Conservation (phyloP, 2,329 filamentous ascomycete species). For the Claviceps humidiphila region DNA sequence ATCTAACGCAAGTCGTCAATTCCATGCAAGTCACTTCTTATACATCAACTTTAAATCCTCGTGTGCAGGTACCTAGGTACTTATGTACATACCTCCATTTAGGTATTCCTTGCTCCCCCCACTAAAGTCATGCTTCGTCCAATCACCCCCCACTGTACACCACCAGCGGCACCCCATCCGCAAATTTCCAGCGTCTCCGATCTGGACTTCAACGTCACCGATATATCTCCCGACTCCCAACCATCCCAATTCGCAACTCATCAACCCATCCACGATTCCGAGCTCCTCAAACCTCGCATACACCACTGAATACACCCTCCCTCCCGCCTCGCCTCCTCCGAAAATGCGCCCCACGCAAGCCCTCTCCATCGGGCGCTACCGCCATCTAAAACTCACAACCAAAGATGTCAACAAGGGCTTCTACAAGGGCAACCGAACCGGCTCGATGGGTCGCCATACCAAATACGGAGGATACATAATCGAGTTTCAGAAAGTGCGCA, state of each 20-base stretch:
- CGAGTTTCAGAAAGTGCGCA: constrained; percentile 79
- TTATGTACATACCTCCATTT: too few species aligned
- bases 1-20: too few species aligned
- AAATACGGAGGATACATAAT: constrained; percentile 74
- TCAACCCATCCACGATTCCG: too few species aligned
- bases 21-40: too few species aligned
- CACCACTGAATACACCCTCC: too few species aligned
- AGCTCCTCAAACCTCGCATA: too few species aligned
- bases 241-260: not conserved
- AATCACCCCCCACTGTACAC: not conserved
- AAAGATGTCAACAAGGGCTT: constrained; percentile 88
- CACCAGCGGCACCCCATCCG: not conserved
- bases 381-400: constrained; percentile 72
- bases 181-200: not conserved
- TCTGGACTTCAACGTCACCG: not conserved
- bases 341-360: constrained; percentile 53
- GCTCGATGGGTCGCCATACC: constrained; percentile 74
- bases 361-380: constrained; percentile 53
- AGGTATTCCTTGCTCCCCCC: not conserved
- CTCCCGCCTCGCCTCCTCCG: too few species aligned
- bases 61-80: too few species aligned
- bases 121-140: not conserved
- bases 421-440: constrained; percentile 92
- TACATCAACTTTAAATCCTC: too few species aligned
- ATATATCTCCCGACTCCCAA: not conserved